Evolutionary conservation across 2,329 filamentous ascomycete genomes (phyloP), one percentile per base, ranked within the genome.

Genomic region (Metarhizium sp.): DNA sequence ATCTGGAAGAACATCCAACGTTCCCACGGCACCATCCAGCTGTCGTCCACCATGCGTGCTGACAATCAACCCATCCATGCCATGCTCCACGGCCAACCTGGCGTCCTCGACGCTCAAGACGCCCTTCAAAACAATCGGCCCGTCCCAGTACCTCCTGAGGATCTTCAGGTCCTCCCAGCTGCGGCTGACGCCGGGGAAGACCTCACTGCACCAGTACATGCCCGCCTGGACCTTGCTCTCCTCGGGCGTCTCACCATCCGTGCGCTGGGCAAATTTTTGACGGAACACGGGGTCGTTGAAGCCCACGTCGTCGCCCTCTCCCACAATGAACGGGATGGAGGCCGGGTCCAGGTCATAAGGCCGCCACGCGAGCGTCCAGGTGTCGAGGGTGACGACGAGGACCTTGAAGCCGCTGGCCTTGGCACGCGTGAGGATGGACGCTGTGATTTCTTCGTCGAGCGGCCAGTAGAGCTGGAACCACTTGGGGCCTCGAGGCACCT

Each of bases 381-480:
- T 90, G 67, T 91, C 87, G 0, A 90, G 73, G 0, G 88, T 91
- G 1, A 91, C 83, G 6, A 90, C 80, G 0, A 90, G 74, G 0
- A 83, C 84, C 38, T 75, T 77, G 69, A 78, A 90, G 1, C 86
- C 86, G 36, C 73, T 77, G 0, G 70, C 73, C 63, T 81, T 82
- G 0, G 86, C 87, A 0, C 86, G 77, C 1, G 69, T 64, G 4
- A 90, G 74, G 16, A 90, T 70, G 1, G 81, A 86, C 0, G 77
- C 71, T 0, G 86, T 90, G 54, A 90, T 73, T 3, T 84, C 79
- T 53, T 90, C 78, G 54, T 81, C 78, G 20, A 76, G 70, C 0
- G 87, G 86, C 84, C 86, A 90, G 71, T 91, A 91, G 0, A 91
- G 77, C 65, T 91, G 87, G 66, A 79, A 91, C 85, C 85, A 91